Conservation (phyloP, 2,329 filamentous ascomycete species). For the Talaromyces pinophilus region DNA sequence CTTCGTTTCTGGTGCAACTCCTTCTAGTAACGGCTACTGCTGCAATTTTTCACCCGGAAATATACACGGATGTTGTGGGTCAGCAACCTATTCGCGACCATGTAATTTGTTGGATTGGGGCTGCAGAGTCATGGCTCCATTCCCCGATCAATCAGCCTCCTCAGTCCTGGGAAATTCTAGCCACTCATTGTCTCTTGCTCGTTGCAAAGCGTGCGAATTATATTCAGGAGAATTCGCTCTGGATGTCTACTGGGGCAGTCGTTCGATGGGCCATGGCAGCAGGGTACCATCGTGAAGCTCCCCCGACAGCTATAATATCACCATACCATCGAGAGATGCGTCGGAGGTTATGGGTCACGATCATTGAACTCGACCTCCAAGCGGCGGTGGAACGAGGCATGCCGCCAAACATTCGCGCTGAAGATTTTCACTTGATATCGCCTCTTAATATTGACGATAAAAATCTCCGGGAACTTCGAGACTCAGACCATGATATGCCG, state of each 20-base stretch:
- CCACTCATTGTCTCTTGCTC: slow-evolving; percentile 9
- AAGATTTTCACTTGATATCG: slow-evolving; percentile 51
- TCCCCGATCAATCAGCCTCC: slow-evolving; percentile 1
- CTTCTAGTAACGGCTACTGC: slow-evolving; percentile 7
- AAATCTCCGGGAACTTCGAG: slow-evolving; percentile 41
- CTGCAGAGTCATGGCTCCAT: slow-evolving; percentile 13
- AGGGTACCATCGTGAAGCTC: slow-evolving; percentile 52
- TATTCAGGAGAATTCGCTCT: slow-evolving; percentile 2
- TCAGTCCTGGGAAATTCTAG: slow-evolving; percentile 9
- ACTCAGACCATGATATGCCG: slow-evolving; percentile 29
- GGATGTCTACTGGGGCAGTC: slow-evolving; percentile 53
- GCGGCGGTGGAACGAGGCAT: slow-evolving; percentile 58
- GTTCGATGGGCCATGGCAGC: slow-evolving; percentile 56
- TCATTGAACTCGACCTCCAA: slow-evolving; percentile 59
- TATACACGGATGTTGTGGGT: not conserved
- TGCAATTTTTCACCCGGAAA: slow-evolving; percentile 4
- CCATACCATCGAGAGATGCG: slow-evolving; percentile 50
- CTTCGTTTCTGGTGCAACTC: slow-evolving; percentile 7
- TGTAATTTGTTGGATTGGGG: not conserved
- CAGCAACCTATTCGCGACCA: not conserved
- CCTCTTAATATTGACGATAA: slow-evolving; percentile 58
- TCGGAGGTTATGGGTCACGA: slow-evolving; percentile 59
- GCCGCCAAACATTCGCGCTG: slow-evolving; percentile 47
- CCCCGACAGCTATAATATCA: slow-evolving; percentile 37
- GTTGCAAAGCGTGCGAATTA: slow-evolving; percentile 15